Conservation (phyloP, 345 rosid genomes). For the Viola odorata region DNA sequence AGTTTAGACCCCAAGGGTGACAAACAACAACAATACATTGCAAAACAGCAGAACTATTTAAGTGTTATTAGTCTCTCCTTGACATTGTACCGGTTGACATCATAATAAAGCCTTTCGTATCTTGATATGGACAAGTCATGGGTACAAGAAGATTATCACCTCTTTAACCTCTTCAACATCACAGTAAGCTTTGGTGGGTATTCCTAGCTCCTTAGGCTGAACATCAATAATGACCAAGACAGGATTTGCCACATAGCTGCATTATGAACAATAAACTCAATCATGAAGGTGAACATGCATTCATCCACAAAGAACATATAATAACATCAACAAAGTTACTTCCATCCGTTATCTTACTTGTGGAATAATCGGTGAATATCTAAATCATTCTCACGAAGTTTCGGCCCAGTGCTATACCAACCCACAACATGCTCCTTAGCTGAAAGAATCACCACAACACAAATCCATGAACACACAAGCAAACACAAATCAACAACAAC, state of each 20-base stretch:
- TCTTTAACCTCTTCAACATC: slow-evolving; percentile 88
- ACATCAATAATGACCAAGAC: slow-evolving; percentile 91
- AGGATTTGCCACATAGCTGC: slow-evolving; percentile 75
- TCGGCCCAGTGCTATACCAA: slow-evolving; percentile 92
- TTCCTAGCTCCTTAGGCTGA: slow-evolving; percentile 82
- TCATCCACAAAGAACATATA: not conserved
- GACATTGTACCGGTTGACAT: too few relatives aligned
- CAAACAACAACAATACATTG: too few relatives aligned
- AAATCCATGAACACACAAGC: not conserved
- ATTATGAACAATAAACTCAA: slow-evolving; percentile 6
- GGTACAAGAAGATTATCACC: slow-evolving; percentile 25
- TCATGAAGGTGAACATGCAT: not conserved
- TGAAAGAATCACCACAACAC: slow-evolving; percentile 22
- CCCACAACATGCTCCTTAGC: slow-evolving; percentile 96
- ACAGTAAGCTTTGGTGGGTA: slow-evolving; percentile 82
- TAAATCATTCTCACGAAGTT: slow-evolving; percentile 74
- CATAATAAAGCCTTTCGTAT: too few relatives aligned
- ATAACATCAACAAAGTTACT: not conserved
- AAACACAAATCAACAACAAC: not conserved
- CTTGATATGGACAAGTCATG: too few relatives aligned
- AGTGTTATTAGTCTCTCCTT: too few relatives aligned
- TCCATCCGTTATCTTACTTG: slow-evolving; percentile 34
- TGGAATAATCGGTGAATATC: slow-evolving; percentile 68
- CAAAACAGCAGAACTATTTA: too few relatives aligned
- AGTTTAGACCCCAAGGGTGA: too few relatives aligned